Conservation (phyloP, 75 land plant genomes). For the Cryptomeria japonica region DNA sequence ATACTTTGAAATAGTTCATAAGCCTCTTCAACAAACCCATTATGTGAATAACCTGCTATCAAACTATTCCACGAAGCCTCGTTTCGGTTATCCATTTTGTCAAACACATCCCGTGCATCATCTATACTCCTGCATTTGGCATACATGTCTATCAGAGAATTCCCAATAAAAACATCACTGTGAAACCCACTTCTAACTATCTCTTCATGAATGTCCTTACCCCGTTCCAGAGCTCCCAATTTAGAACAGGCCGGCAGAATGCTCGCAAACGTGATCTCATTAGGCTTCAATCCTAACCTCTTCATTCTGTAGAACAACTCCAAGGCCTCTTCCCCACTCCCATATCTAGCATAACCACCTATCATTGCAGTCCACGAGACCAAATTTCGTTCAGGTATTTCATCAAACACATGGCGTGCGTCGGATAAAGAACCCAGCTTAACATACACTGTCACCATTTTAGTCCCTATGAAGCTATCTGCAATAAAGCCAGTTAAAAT, state of each 20-base stretch:
- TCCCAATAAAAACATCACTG: conserved; percentile 34
- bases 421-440: conserved; percentile 34
- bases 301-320: conserved; percentile 37
- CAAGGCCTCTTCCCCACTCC: conserved; percentile 38
- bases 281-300: conserved; percentile 34
- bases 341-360: conserved; percentile 53
- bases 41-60: too few species aligned
- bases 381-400: conserved; percentile 35
- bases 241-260: conserved; percentile 39
- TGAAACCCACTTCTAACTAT: conserved; percentile 31
- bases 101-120: too few species aligned
- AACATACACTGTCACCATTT: conserved; percentile 48
- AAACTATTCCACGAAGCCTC: too few species aligned
- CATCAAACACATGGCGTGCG: conserved; percentile 56
- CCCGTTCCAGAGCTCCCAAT: conserved; percentile 11
- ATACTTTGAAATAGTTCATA: conserved; percentile 36
- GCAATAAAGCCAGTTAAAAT: neutral
- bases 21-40: conserved; percentile 34
- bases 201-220: conserved; percentile 47
- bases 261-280: conserved; percentile 49
- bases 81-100: too few species aligned
- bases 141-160: conserved; percentile 63
- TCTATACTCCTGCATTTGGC: conserved; percentile 19
- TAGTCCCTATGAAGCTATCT: neutral
- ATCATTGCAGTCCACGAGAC: conserved; percentile 70